Evolutionary conservation across 352 stramenopile species (phyloP), one percentile per base, ranked within the genome.

Genomic region (Globisporangium irregulare): DNA sequence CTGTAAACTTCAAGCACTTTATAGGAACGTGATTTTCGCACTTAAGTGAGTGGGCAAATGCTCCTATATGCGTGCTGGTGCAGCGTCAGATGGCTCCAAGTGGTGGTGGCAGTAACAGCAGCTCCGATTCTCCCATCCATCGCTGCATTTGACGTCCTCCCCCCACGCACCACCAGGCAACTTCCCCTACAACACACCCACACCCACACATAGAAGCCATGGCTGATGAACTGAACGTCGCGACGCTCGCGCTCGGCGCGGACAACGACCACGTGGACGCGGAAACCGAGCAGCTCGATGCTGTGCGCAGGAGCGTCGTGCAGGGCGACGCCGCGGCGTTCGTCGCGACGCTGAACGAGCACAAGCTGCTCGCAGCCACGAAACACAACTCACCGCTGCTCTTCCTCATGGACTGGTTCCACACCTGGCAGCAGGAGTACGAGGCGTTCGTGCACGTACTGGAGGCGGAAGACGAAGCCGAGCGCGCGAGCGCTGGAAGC

Each of bases 351-450:
- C 69, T 76, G 46, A 64, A 51, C 53, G 29, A 68, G 46, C 48
- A 78, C 68, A 57, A 60, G 36, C 66, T 79, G 61, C 59, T 82
- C 15, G 62, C 64, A 3, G 59, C 66, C 12, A 67, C 80, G 53
- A 64, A 76, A 56, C 61, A 73, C 34, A 73, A 74, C 50, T 59
- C 77, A 36, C 84, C 82, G 59, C 74, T 94, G 22, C 72, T 89
- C 57, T 89, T 78, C 65, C 76, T 95, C 64, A 93, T 95, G 87
- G 76, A 95, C 58, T 95, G 84, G 82, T 84, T 95, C 70, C 84
- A 95, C 76, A 84, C 78, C 62, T 95, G 87, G 87, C 87, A 95
- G 70, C 87, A 92, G 63, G 84, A 95, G 74, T 95, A 93, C 76
- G 86, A 95, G 64, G 80, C 84, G 38, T 91, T 92, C 57, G 80